phyloP scores from a whole-genome alignment of 371 early-diverging fungal genomes.

The Cokeromyces recurvatus region DNA sequence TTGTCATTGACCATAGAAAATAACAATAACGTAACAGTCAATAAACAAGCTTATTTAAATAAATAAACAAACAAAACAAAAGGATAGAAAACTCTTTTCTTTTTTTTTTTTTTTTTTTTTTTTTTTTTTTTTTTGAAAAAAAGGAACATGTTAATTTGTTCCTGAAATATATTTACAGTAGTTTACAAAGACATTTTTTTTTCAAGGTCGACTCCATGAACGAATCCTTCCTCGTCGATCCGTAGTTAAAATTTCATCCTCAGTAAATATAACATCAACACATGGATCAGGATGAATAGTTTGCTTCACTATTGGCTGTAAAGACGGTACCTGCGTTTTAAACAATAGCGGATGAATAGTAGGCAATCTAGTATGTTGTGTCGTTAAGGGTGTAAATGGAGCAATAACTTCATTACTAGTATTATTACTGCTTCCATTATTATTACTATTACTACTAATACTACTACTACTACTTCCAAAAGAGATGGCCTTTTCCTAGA shows the following conservation, averaged over 20 bases:
- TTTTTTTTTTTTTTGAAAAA: conserved; percentile 15
- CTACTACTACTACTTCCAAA: too few relatives aligned
- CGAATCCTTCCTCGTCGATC: conserved; percentile 75
- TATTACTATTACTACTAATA: too few relatives aligned
- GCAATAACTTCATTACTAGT: too few relatives aligned
- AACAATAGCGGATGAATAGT: conserved; percentile 60
- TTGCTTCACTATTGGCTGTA: conserved; percentile 75
- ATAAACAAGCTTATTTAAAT: too few relatives aligned
- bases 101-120: conserved; percentile 12
- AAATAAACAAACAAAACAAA: background rate
- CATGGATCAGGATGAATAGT: conserved; percentile 70
- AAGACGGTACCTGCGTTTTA: conserved; percentile 68
- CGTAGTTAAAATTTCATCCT: conserved; percentile 75
- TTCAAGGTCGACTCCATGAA: conserved; percentile 55
- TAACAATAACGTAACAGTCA: too few relatives aligned
- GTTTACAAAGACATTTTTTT: background rate
- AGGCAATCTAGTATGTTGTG: conserved; percentile 20
- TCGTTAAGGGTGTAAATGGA: too few relatives aligned
- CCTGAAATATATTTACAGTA: conserved; percentile 11
- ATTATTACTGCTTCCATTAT: too few relatives aligned
- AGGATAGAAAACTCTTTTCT: background rate
- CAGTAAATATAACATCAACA: conserved; percentile 62
- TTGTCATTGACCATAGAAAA: too few relatives aligned
- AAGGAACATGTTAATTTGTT: conserved; percentile 15
- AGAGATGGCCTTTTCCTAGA: too few relatives aligned